These are phyloP conservation scores for Yamadazyma diospyri DNA, from an alignment of 1,139 yeast species.

Conservation along the genomic window DNA sequence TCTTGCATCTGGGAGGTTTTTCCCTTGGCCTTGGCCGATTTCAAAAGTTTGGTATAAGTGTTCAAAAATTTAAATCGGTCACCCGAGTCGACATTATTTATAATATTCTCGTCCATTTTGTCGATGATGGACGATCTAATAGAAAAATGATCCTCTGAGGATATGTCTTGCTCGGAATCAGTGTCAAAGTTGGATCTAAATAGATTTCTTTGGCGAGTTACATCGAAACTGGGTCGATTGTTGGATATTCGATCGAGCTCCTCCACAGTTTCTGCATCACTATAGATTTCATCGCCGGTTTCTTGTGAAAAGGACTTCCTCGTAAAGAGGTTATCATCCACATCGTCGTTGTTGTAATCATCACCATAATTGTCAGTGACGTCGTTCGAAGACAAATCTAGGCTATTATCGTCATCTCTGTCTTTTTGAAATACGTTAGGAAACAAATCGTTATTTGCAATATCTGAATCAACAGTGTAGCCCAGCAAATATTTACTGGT, in stretches of 20 bases:
- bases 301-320: constrained; percentile 11
- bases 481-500: constrained; percentile 17
- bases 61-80: constrained; percentile 30
- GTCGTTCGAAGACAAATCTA: constrained; percentile 7
- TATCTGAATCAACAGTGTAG: constrained; percentile 16
- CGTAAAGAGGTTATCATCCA: constrained; percentile 11
- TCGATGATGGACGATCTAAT: constrained; percentile 27
- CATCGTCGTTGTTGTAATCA: neutral
- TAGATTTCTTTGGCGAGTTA: constrained; percentile 9
- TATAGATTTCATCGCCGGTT: constrained; percentile 8
- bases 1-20: constrained; percentile 4
- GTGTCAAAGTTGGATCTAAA: constrained; percentile 16
- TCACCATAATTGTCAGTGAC: constrained; percentile 3
- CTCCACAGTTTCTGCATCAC: constrained; percentile 9
- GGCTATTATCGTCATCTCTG: constrained; percentile 10
- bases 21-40: constrained; percentile 12
- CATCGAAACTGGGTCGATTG: constrained; percentile 9
- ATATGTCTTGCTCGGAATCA: constrained; percentile 13
- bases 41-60: constrained; percentile 22
- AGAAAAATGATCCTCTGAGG: constrained; percentile 13
- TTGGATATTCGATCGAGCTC: constrained; percentile 7
- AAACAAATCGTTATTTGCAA: constrained; percentile 14
- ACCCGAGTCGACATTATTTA: constrained; percentile 12
- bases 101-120: constrained; percentile 17
- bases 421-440: constrained; percentile 13